Evolutionary conservation across 2,329 filamentous ascomycete genomes (phyloP).

Genomic region (Microdochium paspali): DNA sequence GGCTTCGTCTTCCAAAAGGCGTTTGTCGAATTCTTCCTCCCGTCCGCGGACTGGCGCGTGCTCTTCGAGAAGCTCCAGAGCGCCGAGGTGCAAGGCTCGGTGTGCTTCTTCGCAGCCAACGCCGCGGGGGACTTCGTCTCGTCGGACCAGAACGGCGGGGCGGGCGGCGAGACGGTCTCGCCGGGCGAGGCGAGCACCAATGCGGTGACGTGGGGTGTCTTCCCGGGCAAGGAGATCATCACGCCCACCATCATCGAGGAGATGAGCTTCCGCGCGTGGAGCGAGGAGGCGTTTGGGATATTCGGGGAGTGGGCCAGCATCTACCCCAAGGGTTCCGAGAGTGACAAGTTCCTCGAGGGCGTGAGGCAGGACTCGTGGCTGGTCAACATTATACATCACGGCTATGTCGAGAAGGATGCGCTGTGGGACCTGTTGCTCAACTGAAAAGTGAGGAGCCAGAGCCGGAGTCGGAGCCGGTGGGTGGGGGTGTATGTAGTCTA

Average conservation of each 20-base stretch:
- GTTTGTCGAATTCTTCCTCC: constrained; percentile 93
- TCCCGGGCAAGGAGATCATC: constrained; percentile 90
- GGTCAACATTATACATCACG: constrained; percentile 83
- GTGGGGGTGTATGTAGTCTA: too few species aligned
- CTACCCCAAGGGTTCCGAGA: constrained; percentile 66
- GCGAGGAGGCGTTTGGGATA: constrained; percentile 91
- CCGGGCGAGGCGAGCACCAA: constrained; percentile 53
- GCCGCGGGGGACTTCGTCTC: constrained; percentile 67
- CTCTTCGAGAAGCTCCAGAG: constrained; percentile 55
- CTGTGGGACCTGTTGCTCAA: constrained; percentile 59
- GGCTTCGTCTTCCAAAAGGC: constrained; percentile 98
- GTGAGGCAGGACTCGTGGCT: constrained; percentile 70
- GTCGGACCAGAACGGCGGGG: constrained; percentile 41
- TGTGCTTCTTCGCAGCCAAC: constrained; percentile 87
- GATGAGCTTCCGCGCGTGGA: constrained; percentile 88
- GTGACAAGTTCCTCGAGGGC: constrained; percentile 59
- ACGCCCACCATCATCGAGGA: constrained; percentile 96
- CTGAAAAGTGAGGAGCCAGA: too few species aligned
- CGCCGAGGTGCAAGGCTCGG: constrained; percentile 50
- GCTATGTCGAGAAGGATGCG: constrained; percentile 60
- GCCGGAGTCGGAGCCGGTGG: too few species aligned
- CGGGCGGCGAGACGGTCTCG: constrained; percentile 20
- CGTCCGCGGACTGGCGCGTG: constrained; percentile 58
- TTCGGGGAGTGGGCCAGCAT: constrained; percentile 91
- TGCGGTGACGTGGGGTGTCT: constrained; percentile 94